Conservation (phyloP, 225 moss, liverwort and hornwort genomes). For the Marchantia paleacea region DNA sequence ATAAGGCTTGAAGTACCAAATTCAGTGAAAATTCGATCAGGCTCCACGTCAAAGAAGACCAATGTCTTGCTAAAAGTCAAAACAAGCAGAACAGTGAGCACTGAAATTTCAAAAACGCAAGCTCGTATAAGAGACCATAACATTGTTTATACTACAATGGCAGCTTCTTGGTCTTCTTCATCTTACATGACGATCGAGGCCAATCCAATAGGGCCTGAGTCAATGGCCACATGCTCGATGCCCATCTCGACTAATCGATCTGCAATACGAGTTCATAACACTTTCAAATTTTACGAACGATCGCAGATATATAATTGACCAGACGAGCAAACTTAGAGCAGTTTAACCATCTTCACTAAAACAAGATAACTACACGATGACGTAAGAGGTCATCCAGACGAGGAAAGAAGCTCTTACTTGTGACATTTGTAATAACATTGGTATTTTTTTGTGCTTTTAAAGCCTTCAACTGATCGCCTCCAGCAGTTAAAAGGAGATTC, state of each 20-base stretch:
- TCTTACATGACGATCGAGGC: conserved; percentile 30
- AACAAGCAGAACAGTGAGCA: not conserved
- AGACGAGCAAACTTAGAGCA: too few species aligned
- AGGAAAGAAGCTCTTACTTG: conserved; percentile 44
- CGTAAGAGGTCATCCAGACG: too few species aligned
- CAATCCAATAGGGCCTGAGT: conserved; percentile 24
- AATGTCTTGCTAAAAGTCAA: not conserved
- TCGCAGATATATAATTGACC: not conserved
- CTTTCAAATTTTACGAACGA: too few species aligned
- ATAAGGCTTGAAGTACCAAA: not conserved
- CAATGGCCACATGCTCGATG: conserved; percentile 26
- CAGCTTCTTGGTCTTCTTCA: not conserved
- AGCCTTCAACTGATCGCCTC: conserved; percentile 93
- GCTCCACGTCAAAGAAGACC: not conserved
- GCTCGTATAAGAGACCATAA: not conserved
- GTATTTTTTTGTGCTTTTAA: conserved; percentile 78
- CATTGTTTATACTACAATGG: not conserved
- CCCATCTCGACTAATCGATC: conserved; percentile 35
- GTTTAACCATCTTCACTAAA: too few species aligned
- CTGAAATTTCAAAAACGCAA: not conserved
- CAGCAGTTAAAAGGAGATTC: conserved; percentile 75
- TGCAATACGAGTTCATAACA: conserved; percentile 3
- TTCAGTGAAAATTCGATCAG: not conserved
- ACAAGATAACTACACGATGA: too few species aligned
- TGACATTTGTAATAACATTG: conserved; percentile 77